Percentiles rank a stretch among this genome's conserved stretches.
Conservation (phyloP, 768 basidiomycete genomes). For the Podaxis sp. region DNA sequence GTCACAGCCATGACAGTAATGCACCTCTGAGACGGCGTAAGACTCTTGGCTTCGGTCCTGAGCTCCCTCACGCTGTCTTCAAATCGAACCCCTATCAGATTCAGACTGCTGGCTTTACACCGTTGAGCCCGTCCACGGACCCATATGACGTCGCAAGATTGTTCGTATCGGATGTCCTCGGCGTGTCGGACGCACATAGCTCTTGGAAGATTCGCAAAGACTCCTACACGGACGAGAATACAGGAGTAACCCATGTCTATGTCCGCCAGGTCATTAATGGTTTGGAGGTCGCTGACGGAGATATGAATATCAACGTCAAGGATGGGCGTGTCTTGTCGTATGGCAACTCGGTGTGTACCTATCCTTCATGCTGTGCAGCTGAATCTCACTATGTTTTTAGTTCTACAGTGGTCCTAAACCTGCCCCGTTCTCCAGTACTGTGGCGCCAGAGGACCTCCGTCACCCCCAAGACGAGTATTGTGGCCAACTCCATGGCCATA, state of each 20-base stretch:
- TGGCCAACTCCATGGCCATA: conserved; percentile 27
- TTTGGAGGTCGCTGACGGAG: conserved; percentile 84
- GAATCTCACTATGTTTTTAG: conserved; percentile 31
- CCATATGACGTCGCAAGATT: conserved; percentile 60
- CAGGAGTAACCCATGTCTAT: conserved; percentile 89
- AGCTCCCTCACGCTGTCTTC: conserved; percentile 71
- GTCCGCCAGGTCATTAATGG: conserved; percentile 83
- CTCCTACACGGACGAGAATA: conserved; percentile 84
- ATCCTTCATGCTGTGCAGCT: not conserved
- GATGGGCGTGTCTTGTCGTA: conserved; percentile 81
- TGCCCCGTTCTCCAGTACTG: conserved; percentile 26
- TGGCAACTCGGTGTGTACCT: conserved; percentile 73
- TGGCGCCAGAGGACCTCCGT: conserved; percentile 31
- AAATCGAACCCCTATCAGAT: conserved; percentile 47
- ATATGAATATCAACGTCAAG: conserved; percentile 92
- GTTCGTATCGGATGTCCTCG: conserved; percentile 55
- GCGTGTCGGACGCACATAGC: conserved; percentile 30
- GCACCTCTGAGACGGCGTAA: conserved; percentile 63
- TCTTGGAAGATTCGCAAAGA: conserved; percentile 69
- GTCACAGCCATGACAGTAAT: conserved; percentile 34
- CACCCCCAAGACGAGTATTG: conserved; percentile 58
- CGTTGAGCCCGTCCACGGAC: conserved; percentile 37
- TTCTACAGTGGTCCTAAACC: conserved; percentile 73
- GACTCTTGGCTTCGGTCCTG: conserved; percentile 87
- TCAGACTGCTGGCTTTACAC: conserved; percentile 38